Percentiles rank a stretch among this genome's conserved stretches.
These are phyloP conservation scores for Spiromastix sp. DNA, from an alignment of 2,329 filamentous ascomycete species.

Conservation along the genomic window DNA sequence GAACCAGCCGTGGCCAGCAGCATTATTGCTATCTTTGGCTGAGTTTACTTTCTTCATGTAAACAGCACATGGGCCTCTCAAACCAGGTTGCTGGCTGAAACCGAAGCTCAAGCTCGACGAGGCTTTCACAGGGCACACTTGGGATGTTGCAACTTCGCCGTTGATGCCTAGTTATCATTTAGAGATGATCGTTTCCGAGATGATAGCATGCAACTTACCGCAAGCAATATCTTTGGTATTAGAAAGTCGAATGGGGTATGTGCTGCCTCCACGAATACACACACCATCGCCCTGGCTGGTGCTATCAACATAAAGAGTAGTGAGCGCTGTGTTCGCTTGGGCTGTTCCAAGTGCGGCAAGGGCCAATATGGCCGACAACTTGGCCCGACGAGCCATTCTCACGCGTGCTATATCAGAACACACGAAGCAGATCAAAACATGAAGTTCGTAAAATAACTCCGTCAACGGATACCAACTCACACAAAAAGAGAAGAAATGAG, in stretches of 20 bases:
- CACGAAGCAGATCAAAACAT: no score
- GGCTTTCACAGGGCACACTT: background rate
- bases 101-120: background rate
- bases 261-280: slow-evolving; percentile 57
- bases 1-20: slow-evolving; percentile 62
- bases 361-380: background rate
- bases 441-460: no score
- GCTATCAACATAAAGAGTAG: slow-evolving; percentile 52
- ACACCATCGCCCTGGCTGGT: slow-evolving; percentile 59
- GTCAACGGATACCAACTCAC: no score
- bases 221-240: background rate
- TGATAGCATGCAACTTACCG: background rate
- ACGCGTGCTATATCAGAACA: no score
- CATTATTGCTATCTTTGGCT: slow-evolving; percentile 39
- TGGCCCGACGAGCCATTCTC: background rate
- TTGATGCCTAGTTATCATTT: background rate
- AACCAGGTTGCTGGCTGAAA: slow-evolving; percentile 44
- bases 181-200: background rate
- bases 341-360: slow-evolving; percentile 23
- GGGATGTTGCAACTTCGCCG: background rate
- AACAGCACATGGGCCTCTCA: slow-evolving; percentile 60
- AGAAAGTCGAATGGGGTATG: no score
- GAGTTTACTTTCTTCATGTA: slow-evolving; percentile 61
- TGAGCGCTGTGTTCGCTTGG: slow-evolving; percentile 53
- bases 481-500: no score